A percentile compares a stretch with the other conserved stretches of the same genome.
Conservation (phyloP, 345 rosid genomes). For the Eucalyptus tenuipes region DNA sequence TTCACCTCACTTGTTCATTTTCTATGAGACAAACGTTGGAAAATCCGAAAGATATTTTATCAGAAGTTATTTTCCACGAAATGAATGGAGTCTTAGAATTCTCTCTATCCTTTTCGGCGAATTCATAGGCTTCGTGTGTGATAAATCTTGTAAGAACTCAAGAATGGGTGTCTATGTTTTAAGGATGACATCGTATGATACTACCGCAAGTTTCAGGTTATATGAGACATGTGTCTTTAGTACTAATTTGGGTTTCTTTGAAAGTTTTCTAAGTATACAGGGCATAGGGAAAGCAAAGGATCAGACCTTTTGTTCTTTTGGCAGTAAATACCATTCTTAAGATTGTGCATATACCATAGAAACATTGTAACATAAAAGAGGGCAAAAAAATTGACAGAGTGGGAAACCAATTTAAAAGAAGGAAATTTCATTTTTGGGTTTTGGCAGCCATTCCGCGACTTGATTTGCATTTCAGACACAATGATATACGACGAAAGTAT, state of each 20-base stretch:
- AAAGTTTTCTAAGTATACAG: background rate
- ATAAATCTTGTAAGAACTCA: background rate
- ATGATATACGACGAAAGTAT: background rate
- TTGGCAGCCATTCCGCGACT: background rate
- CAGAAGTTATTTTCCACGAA: rapidly evolving
- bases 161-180: background rate
- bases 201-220: background rate
- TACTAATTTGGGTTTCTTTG: no score
- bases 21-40: rapidly evolving
- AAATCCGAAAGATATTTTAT: rapidly evolving
- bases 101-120: background rate
- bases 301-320: background rate
- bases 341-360: background rate
- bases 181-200: background rate
- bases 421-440: background rate
- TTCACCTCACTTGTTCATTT: no score
- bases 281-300: background rate
- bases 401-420: background rate
- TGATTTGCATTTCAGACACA: background rate
- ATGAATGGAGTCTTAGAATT: no score
- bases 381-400: background rate
- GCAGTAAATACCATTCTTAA: background rate
- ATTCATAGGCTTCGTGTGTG: background rate
- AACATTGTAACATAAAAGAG: background rate
- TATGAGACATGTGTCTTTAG: background rate